Percentiles rank a stretch among this genome's conserved stretches.
phyloP scores from a whole-genome alignment of 1,284 basidiomycete species.

The Fomitopsis betulina region DNA sequence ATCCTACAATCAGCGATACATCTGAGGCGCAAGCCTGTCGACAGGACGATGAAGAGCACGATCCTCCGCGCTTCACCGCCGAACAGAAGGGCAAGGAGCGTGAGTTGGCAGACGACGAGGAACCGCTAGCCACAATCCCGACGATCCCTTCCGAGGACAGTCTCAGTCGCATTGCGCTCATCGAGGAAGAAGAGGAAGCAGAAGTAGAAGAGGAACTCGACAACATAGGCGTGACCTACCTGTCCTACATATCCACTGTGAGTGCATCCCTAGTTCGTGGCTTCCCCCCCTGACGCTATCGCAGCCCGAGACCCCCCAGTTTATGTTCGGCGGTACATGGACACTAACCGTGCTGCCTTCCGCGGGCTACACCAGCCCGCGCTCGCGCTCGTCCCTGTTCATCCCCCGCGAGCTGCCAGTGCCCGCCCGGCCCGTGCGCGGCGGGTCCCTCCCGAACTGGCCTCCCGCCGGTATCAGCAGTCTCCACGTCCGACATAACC shows the following conservation, averaged over 20 bases:
- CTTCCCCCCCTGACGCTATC: neutral
- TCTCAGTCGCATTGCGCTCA: too few species aligned
- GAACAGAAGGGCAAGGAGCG: neutral
- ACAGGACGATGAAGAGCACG: neutral
- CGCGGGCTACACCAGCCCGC: neutral
- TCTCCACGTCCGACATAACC: too few species aligned
- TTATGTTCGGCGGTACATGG: neutral
- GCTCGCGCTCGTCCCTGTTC: neutral
- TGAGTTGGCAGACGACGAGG: neutral
- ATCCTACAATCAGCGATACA: neutral
- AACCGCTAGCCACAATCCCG: too few species aligned
- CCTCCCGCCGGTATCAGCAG: too few species aligned
- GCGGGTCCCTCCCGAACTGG: neutral
- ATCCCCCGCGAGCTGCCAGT: neutral
- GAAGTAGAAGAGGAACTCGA: neutral
- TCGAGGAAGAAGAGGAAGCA: too few species aligned
- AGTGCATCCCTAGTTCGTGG: neutral
- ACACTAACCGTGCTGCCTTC: neutral
- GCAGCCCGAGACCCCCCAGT: neutral
- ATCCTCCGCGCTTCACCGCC: neutral
- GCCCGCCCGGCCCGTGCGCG: neutral
- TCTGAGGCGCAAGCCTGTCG: too few species aligned
- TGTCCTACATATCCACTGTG: neutral
- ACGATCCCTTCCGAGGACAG: too few species aligned
- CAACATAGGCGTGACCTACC: neutral